Percentiles rank a stretch among this genome's conserved stretches.
phyloP scores from a whole-genome alignment of 2,329 filamentous ascomycete genomes.

The Cordyceps sp. region DNA sequence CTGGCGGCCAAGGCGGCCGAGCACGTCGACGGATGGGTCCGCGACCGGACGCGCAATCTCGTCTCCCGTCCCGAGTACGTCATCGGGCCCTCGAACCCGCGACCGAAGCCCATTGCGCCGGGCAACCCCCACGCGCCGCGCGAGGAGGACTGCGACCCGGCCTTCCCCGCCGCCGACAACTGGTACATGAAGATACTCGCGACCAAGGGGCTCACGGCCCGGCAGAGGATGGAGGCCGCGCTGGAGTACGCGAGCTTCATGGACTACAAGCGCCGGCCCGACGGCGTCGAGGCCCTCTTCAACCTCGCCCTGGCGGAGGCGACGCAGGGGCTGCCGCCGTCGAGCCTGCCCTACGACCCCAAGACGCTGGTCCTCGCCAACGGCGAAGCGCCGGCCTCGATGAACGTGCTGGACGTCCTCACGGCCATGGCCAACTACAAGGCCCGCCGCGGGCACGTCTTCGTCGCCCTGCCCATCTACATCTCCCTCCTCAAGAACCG shows the following conservation, averaged over 20 bases:
- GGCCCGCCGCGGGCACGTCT: conserved; percentile 50
- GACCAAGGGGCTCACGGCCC: conserved; percentile 61
- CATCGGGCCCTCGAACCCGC: conserved; percentile 68
- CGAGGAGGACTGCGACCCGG: conserved; percentile 59
- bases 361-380: conserved; percentile 48
- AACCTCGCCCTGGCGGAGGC: conserved; percentile 63
- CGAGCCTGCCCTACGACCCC: conserved; percentile 31
- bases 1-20: conserved; percentile 61
- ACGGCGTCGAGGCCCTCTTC: conserved; percentile 56
- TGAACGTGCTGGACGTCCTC: conserved; percentile 58
- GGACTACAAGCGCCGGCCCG: conserved; percentile 53
- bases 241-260: conserved; percentile 75
- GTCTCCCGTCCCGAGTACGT: conserved; percentile 60
- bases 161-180: conserved; percentile 53
- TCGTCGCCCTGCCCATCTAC: conserved; percentile 64
- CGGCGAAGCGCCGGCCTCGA: conserved; percentile 39
- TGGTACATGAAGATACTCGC: conserved; percentile 73
- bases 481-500: conserved; percentile 71
- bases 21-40: conserved; percentile 63
- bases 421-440: conserved; percentile 68
- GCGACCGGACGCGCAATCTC: conserved; percentile 47
- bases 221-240: conserved; percentile 67
- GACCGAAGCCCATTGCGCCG: conserved; percentile 54
- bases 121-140: conserved; percentile 45
- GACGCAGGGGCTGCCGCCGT: conserved; percentile 31